These are phyloP conservation scores for Yarrowia sp. DNA, from an alignment of 805 yeast genomes.

Conservation along the genomic window DNA sequence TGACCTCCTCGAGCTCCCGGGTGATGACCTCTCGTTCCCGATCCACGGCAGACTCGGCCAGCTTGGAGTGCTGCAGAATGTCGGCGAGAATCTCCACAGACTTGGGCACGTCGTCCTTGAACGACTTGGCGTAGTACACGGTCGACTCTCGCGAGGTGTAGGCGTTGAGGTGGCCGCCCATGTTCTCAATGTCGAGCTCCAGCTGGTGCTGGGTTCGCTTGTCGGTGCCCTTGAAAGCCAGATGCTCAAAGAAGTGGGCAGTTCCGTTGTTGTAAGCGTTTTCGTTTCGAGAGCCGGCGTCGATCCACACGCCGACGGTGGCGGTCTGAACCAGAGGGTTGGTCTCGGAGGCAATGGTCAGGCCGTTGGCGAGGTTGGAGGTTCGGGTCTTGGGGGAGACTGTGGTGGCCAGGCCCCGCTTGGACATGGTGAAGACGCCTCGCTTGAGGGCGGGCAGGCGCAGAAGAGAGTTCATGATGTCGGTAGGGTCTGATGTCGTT, in stretches of 20 bases:
- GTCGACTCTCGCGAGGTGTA: slow-evolving; percentile 97
- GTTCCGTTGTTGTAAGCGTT: slow-evolving; percentile 81
- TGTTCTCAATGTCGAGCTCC: slow-evolving; percentile 90
- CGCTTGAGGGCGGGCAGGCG: slow-evolving; percentile 26
- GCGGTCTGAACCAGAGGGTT: slow-evolving; percentile 90
- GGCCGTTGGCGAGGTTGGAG: slow-evolving; percentile 79
- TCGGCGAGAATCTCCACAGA: slow-evolving; percentile 87
- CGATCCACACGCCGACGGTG: slow-evolving; percentile 97
- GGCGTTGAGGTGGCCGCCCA: slow-evolving; percentile 97
- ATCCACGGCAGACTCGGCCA: slow-evolving; percentile 82
- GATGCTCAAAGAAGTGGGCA: slow-evolving; percentile 94
- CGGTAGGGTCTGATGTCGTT: background rate
- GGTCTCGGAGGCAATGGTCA: slow-evolving; percentile 87
- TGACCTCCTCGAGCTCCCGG: slow-evolving; percentile 96
- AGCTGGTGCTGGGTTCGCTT: slow-evolving; percentile 74
- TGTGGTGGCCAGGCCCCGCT: slow-evolving; percentile 21
- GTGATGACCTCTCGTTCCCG: slow-evolving; percentile 95
- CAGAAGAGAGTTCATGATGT: slow-evolving; percentile 22
- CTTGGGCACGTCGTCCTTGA: slow-evolving; percentile 73
- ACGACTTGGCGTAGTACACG: slow-evolving; percentile 89
- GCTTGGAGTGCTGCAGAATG: slow-evolving; percentile 77
- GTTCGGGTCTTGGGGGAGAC: slow-evolving; percentile 52
- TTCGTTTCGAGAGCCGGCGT: slow-evolving; percentile 98
- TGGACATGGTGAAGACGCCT: slow-evolving; percentile 20
- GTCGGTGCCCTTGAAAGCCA: slow-evolving; percentile 92